These are phyloP conservation scores for Stachybotrys elegans DNA, from an alignment of 2,329 filamentous ascomycete species.

Conservation along the genomic window DNA sequence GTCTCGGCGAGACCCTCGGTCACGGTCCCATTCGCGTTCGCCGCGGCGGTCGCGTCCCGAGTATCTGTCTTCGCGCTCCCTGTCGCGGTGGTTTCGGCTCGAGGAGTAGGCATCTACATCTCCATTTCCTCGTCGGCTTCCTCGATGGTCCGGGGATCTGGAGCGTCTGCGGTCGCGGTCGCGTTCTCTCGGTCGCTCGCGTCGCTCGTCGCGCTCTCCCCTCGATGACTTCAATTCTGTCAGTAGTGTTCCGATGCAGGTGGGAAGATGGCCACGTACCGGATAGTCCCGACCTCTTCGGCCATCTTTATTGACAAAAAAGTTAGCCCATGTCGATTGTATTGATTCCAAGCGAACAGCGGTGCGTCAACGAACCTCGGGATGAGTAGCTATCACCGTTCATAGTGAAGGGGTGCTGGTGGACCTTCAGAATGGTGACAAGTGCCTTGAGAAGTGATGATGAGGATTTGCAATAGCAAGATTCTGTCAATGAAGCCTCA, in stretches of 20 bases:
- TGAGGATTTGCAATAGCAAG: constrained; percentile 6
- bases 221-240: constrained; percentile 20
- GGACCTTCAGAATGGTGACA: neutral
- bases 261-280: constrained; percentile 27
- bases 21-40: constrained; percentile 74
- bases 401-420: constrained; percentile 45
- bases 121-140: constrained; percentile 66
- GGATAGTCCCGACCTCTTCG: constrained; percentile 53
- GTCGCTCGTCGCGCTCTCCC: constrained; percentile 28
- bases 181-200: constrained; percentile 19
- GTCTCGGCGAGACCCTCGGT: constrained; percentile 59
- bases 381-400: constrained; percentile 81
- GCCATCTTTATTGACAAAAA: constrained; percentile 30
- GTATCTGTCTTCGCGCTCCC: constrained; percentile 91
- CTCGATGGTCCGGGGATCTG: constrained; percentile 72
- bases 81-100: constrained; percentile 85
- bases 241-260: constrained; percentile 10
- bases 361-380: constrained; percentile 54
- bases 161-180: constrained; percentile 62
- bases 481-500: constrained; percentile 8
- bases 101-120: constrained; percentile 87
- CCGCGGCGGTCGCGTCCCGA: constrained; percentile 61
- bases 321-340: no score
- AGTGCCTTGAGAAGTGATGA: neutral
- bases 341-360: no score